Conservation (phyloP, 306 rosid genomes). For the Cicer chorassanicum region DNA sequence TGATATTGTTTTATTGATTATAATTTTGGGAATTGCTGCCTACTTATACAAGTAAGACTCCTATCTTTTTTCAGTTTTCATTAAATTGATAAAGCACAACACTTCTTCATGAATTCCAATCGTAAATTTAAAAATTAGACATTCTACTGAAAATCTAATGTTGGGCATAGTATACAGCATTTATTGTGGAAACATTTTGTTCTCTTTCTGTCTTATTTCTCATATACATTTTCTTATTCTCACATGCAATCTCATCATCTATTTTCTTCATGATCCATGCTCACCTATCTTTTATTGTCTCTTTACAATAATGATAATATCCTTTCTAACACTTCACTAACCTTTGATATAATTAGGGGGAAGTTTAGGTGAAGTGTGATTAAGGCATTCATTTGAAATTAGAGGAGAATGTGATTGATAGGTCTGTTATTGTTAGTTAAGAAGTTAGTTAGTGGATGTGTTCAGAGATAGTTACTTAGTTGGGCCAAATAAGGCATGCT, state of each 20-base stretch:
- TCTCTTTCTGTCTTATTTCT: constrained; percentile 21
- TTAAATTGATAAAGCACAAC: constrained; percentile 16
- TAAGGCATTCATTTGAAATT: constrained; percentile 30
- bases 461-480: no score
- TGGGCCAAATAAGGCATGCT: no score
- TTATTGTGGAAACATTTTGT: constrained; percentile 6
- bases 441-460: no score
- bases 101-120: not conserved
- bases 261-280: not conserved
- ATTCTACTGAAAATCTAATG: not conserved
- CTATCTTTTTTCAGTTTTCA: constrained; percentile 22
- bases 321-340: constrained; percentile 10
- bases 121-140: constrained; percentile 9
- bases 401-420: not conserved
- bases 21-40: constrained; percentile 98
- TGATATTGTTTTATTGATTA: constrained; percentile 84
- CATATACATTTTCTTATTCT: constrained; percentile 1
- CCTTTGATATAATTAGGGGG: not conserved
- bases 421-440: no score
- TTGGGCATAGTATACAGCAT: constrained; percentile 3
- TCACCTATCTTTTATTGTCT: not conserved
- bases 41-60: constrained; percentile 95
- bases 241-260: not conserved
- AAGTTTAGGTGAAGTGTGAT: constrained; percentile 17
- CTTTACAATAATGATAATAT: constrained; percentile 8